phyloP scores from a whole-genome alignment of 306 rosid species.

The Quercus mongolica region DNA sequence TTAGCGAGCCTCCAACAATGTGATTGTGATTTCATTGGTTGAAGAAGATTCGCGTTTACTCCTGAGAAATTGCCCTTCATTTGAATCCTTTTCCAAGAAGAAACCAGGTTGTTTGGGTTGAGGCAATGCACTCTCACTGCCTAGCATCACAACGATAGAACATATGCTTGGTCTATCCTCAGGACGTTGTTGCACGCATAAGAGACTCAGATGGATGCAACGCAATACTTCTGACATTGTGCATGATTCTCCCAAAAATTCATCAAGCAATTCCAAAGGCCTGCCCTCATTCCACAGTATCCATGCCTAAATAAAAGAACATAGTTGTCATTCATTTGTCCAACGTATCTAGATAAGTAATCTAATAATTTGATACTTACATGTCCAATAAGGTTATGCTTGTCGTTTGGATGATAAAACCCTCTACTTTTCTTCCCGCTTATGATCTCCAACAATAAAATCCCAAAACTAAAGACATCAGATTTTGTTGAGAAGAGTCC shows the following conservation, averaged over 20 bases:
- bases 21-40: too few relatives aligned
- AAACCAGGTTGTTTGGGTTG: slow-evolving; percentile 49
- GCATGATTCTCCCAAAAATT: not conserved
- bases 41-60: not conserved
- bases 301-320: slow-evolving; percentile 17
- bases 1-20: too few relatives aligned
- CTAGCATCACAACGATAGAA: slow-evolving; percentile 35
- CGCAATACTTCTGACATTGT: slow-evolving; percentile 20
- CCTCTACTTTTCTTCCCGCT: slow-evolving; percentile 45
- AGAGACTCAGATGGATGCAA: slow-evolving; percentile 51
- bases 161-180: slow-evolving; percentile 60
- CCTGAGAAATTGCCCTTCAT: not conserved
- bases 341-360: too few relatives aligned
- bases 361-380: slow-evolving; percentile 23
- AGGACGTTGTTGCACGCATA: slow-evolving; percentile 46
- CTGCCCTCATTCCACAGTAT: slow-evolving; percentile 21
- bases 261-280: slow-evolving; percentile 22
- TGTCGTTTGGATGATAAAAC: slow-evolving; percentile 21
- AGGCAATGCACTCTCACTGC: slow-evolving; percentile 33
- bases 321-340: not conserved
- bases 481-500: slow-evolving; percentile 56
- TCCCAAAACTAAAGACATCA: slow-evolving; percentile 58
- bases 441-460: slow-evolving; percentile 42
- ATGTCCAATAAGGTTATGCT: slow-evolving; percentile 47
- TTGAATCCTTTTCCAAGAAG: slow-evolving; percentile 1